Evolutionary conservation across 2,329 filamentous ascomycete genomes (phyloP), one percentile per base, ranked within the genome.

Genomic region (Aspergillus awamori): DNA sequence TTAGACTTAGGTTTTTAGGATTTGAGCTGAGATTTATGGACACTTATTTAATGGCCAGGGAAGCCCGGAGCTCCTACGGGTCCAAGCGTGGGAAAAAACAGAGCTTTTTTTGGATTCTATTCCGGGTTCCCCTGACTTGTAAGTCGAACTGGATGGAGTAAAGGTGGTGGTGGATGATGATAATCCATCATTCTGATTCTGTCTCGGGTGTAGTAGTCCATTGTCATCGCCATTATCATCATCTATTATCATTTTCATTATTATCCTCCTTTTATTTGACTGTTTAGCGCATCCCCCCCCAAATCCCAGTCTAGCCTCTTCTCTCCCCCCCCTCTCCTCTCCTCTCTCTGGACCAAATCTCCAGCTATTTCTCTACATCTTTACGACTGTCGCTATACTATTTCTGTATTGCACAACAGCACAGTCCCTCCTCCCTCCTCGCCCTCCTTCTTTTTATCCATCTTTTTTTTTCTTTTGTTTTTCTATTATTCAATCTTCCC

Each of bases 51-150:
- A 36, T 36, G 33, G 33, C 4, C 0, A 36, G 38, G 38, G 28
- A 17, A 56, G 53, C 53, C 53, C 53, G 53, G 53, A 13, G 17
- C 53, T 56, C 41, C 11, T 20, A 47, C 26, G 53, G 53, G 53
- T 24, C 53, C 53, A 56, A 56, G 53, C 53, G 53, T 47, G 24
- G 39, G 8, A 36, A 13, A 36, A 5, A 33, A 33, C 3, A 33
- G 33, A 36, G 33, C 33, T 36, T 36, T 36, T 36, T 36, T 33
- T 13, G 30, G 30, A 13, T 30, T 30, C 28, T 36, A 36, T 36
- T 13, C 33, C 33, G 33, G 11, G 10, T 36, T 36, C 33, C 33
- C 33, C 33, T 36, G 33, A 36, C 33, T 36, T 13, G 33, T 13
- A 36, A 30, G 28, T 30, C 28, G 28, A 30, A 30, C 28, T 11